A percentile compares a stretch with the other conserved stretches of the same genome.
Conservation (phyloP, 805 yeast species). For the Saccharomycopsis sp. region DNA sequence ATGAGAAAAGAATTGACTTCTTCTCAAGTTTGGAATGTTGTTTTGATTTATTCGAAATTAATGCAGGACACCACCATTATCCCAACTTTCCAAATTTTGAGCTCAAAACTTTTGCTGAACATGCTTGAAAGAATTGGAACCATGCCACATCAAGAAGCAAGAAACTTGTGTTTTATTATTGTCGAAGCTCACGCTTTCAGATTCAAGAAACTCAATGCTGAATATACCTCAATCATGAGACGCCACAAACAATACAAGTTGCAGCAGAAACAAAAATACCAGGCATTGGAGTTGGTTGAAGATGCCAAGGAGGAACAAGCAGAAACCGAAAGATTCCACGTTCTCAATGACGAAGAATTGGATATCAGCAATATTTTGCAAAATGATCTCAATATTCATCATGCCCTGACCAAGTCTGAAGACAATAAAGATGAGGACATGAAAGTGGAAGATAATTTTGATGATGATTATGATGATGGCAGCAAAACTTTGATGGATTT, state of each 20-base stretch:
- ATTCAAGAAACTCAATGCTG: constrained; percentile 64
- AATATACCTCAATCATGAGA: constrained; percentile 54
- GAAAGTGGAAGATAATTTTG: constrained; percentile 22
- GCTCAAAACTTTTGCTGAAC: constrained; percentile 82
- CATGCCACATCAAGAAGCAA: constrained; percentile 68
- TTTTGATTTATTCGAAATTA: constrained; percentile 69
- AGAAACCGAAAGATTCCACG: constrained; percentile 7
- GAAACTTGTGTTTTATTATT: constrained; percentile 77
- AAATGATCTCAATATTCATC: constrained; percentile 5
- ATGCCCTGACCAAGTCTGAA: constrained; percentile 15
- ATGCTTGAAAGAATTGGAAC: constrained; percentile 82
- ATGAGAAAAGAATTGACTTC: constrained; percentile 77
- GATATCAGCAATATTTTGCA: constrained; percentile 9
- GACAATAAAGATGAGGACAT: constrained; percentile 27
- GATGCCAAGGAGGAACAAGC: not conserved
- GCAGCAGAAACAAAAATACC: constrained; percentile 1
- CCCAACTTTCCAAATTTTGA: constrained; percentile 89
- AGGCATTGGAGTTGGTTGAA: not conserved
- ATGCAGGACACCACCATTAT: constrained; percentile 77
- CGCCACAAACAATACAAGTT: constrained; percentile 48
- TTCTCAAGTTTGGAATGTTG: constrained; percentile 79
- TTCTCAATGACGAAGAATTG: constrained; percentile 14
- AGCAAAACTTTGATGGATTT: constrained; percentile 37
- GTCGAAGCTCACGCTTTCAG: constrained; percentile 83
- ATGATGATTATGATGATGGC: constrained; percentile 19